phyloP scores from a whole-genome alignment of 352 stramenopile genomes.

The Phytophthora sp. region DNA sequence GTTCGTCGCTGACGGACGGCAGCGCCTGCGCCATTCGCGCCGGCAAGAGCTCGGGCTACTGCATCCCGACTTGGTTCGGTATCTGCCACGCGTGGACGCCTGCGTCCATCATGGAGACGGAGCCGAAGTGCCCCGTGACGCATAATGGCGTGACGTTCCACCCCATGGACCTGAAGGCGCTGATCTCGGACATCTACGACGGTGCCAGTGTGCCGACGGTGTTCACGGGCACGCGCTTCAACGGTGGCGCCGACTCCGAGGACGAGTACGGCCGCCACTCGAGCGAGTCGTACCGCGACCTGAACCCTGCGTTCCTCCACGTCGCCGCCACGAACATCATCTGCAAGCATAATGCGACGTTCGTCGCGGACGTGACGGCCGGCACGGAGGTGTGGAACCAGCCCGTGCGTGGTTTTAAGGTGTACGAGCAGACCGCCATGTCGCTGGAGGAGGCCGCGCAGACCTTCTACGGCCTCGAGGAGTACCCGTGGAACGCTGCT shows the following conservation, averaged over 20 bases:
- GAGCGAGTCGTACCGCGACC: conserved; percentile 36
- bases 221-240: conserved; percentile 41
- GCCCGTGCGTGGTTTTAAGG: conserved; percentile 48
- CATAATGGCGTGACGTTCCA: conserved; percentile 47
- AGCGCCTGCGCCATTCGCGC: conserved; percentile 33
- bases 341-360: conserved; percentile 34
- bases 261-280: conserved; percentile 50
- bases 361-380: conserved; percentile 48
- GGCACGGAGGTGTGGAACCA: conserved; percentile 60
- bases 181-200: conserved; percentile 41
- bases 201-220: conserved; percentile 24
- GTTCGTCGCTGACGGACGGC: conserved; percentile 20
- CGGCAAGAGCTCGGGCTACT: conserved; percentile 36
- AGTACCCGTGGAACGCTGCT: conserved; percentile 52
- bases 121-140: conserved; percentile 41
- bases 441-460: conserved; percentile 27
- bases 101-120: conserved; percentile 34
- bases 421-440: conserved; percentile 36
- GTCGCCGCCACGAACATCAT: conserved; percentile 47
- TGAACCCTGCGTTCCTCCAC: conserved; percentile 52
- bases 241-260: conserved; percentile 11
- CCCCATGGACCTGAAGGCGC: conserved; percentile 44
- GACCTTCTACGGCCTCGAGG: conserved; percentile 36
- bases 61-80: conserved; percentile 44
- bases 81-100: conserved; percentile 50